Conservation (phyloP, 1,139 yeast genomes). For the Meyerozyma smithsonii region DNA sequence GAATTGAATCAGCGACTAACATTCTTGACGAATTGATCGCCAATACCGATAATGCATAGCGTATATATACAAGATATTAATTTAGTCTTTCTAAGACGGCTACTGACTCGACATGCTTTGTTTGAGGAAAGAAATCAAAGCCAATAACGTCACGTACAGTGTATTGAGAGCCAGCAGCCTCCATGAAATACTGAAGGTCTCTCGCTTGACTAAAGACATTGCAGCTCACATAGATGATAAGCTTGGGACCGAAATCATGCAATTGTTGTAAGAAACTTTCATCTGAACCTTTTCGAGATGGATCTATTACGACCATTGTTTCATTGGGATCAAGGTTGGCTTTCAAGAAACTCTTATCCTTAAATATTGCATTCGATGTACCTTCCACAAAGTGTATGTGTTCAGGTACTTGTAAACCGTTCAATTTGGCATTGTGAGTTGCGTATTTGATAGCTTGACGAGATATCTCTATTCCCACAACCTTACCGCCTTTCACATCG, state of each 20-base stretch:
- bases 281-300: slow-evolving; percentile 42
- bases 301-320: slow-evolving; percentile 41
- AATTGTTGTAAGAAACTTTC: slow-evolving; percentile 31
- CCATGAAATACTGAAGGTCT: slow-evolving; percentile 29
- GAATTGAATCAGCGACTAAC: not conserved
- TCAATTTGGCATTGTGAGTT: slow-evolving; percentile 34
- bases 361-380: slow-evolving; percentile 32
- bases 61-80: slow-evolving; percentile 2
- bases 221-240: slow-evolving; percentile 40
- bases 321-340: slow-evolving; percentile 14
- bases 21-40: slow-evolving; percentile 1
- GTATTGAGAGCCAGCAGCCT: slow-evolving; percentile 22
- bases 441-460: slow-evolving; percentile 32
- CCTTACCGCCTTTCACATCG: slow-evolving; percentile 26
- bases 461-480: slow-evolving; percentile 42
- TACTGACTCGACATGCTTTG: slow-evolving; percentile 43
- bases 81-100: slow-evolving; percentile 28
- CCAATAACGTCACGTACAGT: slow-evolving; percentile 31
- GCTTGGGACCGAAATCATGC: slow-evolving; percentile 31
- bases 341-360: slow-evolving; percentile 19
- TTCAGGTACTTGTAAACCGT: slow-evolving; percentile 27
- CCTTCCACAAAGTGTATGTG: slow-evolving; percentile 35
- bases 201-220: slow-evolving; percentile 46
- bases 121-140: slow-evolving; percentile 47
- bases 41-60: not conserved